Evolutionary conservation across 441 rosid species (phyloP).

Genomic region (Rhodomyrtus psidioides): DNA sequence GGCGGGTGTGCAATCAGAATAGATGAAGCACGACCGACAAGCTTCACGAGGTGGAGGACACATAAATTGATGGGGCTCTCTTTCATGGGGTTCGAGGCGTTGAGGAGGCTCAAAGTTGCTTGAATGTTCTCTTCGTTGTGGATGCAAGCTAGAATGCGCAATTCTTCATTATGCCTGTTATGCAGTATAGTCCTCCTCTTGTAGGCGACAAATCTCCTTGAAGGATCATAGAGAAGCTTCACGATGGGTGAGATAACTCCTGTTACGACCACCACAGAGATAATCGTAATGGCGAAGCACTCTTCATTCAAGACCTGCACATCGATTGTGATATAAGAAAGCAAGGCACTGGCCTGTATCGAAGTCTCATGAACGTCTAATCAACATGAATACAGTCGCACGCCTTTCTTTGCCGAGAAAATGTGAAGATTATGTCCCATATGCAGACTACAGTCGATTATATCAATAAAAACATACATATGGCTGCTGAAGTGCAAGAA

Average conservation of each 20-base stretch:
- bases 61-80: conserved; percentile 8
- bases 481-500: neutral
- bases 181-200: conserved; percentile 14
- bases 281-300: conserved; percentile 7
- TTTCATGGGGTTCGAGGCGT: conserved; percentile 6
- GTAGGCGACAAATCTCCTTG: conserved; percentile 11
- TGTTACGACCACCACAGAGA: conserved; percentile 14
- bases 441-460: neutral
- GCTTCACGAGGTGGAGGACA: conserved; percentile 12
- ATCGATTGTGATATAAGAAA: neutral
- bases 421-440: neutral
- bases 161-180: neutral
- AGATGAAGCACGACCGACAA: conserved; percentile 11
- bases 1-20: conserved; percentile 11
- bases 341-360: neutral
- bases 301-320: conserved; percentile 27
- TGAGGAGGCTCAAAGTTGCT: neutral
- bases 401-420: neutral
- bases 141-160: conserved; percentile 13
- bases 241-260: conserved; percentile 20
- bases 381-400: neutral
- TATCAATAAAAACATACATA: neutral
- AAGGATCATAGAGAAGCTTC: conserved; percentile 23
- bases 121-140: conserved; percentile 5
- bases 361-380: neutral